Conservation (phyloP, 176 grass and related monocot species). For the Zizania latifolia region DNA sequence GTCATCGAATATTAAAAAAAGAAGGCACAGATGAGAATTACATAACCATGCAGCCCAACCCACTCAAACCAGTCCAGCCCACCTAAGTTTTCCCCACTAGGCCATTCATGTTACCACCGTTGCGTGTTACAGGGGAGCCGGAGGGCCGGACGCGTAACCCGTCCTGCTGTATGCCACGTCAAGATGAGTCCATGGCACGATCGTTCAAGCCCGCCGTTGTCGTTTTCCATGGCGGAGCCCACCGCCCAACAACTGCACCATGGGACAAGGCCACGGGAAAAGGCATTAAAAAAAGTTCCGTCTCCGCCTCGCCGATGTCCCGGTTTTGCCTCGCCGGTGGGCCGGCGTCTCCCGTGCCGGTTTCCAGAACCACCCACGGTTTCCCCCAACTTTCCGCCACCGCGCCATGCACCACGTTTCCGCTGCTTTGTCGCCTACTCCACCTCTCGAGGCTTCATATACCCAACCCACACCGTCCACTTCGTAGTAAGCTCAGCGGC, state of each 20-base stretch:
- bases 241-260: not conserved
- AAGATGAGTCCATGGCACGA: not conserved
- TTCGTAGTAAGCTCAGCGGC: not conserved
- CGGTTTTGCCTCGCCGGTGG: not conserved
- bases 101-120: no score
- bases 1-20: no score
- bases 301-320: not conserved
- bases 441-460: not conserved
- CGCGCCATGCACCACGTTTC: conserved; percentile 25
- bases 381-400: not conserved
- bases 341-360: not conserved
- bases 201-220: not conserved
- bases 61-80: no score
- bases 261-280: not conserved
- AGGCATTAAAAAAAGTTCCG: not conserved
- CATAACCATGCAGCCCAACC: no score
- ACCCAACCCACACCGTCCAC: not conserved
- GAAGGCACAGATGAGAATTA: no score
- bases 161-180: conserved; percentile 30
- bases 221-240: not conserved
- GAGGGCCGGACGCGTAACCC: no score
- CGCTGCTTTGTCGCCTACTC: not conserved
- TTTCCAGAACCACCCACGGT: conserved; percentile 17
- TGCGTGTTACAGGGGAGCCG: no score
- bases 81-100: no score